A percentile compares a stretch with the other conserved stretches of the same genome.
Conservation (phyloP, 768 basidiomycete species). For the Lactarius indigo region DNA sequence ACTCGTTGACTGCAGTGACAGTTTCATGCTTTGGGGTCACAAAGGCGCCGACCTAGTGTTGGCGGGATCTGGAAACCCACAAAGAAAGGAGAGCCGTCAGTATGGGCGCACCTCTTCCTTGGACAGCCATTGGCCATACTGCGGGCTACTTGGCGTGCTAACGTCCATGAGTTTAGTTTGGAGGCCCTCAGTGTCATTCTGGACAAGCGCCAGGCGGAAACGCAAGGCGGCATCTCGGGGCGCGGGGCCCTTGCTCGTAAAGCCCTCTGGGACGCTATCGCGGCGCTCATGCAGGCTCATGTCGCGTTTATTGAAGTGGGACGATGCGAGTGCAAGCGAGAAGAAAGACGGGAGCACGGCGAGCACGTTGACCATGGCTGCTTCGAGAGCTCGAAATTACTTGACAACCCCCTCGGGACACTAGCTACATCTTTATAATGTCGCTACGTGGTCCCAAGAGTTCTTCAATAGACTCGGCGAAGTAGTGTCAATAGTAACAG, state of each 20-base stretch:
- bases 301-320: background rate
- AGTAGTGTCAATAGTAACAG: background rate
- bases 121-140: constrained; percentile 26
- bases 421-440: background rate
- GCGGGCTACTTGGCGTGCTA: constrained; percentile 26
- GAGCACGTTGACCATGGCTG: background rate
- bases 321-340: background rate
- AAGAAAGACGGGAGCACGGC: background rate
- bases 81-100: background rate
- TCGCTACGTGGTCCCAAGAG: background rate
- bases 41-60: constrained; percentile 15
- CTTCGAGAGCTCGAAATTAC: background rate
- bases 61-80: background rate
- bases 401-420: background rate
- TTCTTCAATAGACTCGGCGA: background rate
- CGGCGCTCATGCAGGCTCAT: constrained; percentile 12
- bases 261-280: constrained; percentile 4
- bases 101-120: constrained; percentile 27
- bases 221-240: background rate
- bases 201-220: constrained; percentile 10
- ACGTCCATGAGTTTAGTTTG: constrained; percentile 26
- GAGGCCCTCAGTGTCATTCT: constrained; percentile 16
- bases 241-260: constrained; percentile 4
- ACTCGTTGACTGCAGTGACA: constrained; percentile 14
- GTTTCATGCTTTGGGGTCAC: constrained; percentile 17